Base-by-base conservation (phyloP, 2,329 filamentous ascomycete species). In the Myotisia sp. region DNA sequence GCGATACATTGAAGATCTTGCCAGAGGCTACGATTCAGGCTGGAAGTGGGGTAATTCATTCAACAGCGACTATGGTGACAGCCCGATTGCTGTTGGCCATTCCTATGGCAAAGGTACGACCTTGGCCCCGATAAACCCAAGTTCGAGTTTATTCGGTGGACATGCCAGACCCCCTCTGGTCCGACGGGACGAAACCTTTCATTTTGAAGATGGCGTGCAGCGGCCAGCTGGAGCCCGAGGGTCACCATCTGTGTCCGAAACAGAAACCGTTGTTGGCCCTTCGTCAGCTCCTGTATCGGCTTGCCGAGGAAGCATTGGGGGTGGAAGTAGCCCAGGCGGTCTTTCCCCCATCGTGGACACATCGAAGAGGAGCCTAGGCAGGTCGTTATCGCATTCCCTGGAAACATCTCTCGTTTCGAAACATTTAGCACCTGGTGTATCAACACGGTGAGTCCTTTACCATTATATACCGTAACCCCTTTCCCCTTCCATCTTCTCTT, bases 11-110 rank as follows among this genome's bases (percentile, higher is more conserved):
- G 61, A 64, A 44, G 68, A 72, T 40, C 56, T 73, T 43, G 59
- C 63, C 45, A 53, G 63, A 42, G 72, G 71, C 22, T 63, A 68
- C 46, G 75, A 79, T 53, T 63, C 68, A 36, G 73, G 68, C 40
- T 78, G 72, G 72, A 60, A 68, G 51, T 74, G 70, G 64, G 70
- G 67, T 42, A 76, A 78, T 54, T 61, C 62, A 33, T 60, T 60
- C 29, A 62, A 17, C 26, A 18, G 3, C 23, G 10, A 21, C 21
- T 16, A 10, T 19, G 19, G 12, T 12, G 17, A 10, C 14, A 20
- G 18, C 12, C 22, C 8, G 10, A 14, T 17, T n/a, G 18, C 26
- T 63, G 14, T 10, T 5, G 10, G 4, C 24, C 24, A 13, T 5
- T 27, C 24, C 29, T 9, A 21, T 16, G 17, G 10, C 17, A 14